Base-by-base conservation (phyloP, 2,329 filamentous ascomycete species). In the Cladosporium cucumerinum region DNA sequence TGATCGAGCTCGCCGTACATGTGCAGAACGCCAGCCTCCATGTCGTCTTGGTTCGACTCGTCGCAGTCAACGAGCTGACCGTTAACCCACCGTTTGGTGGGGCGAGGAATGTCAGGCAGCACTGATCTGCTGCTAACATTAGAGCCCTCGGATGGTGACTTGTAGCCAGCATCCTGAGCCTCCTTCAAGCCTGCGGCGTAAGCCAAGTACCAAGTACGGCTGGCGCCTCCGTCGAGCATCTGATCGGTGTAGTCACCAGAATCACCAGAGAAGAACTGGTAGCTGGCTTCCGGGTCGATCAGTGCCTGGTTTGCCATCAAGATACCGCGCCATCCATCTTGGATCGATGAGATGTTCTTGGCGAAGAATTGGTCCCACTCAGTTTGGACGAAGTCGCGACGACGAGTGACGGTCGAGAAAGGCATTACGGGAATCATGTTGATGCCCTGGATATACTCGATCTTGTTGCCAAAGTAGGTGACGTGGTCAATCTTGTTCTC, bases 401-500 rank as follows among this genome's bases (percentile, higher is more conserved):
- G 84, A 23, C 95, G 87, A 5, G 88, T 86, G 66, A 90, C 86
- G 5, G 88, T 82, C 1, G 89, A 89, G 63, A 85, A 82, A 2
- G 92, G 88, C 59, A 89, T 82, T 54, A 93, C 79, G 0, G 92
- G 92, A 32, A 94, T 82, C 90, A 95, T 94, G 79, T 95, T 90
- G 70, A 94, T 93, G 65, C 90, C 90, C 72, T 86, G 80, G 52
- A 72, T 68, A 60, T 71, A 76, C 60, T 78, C 75, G 23, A 72
- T 68, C 28, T 72, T 70, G 25, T 66, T 76, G 54, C 92, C 91
- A 72, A 97, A 97, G 79, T 92, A 97, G 0, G 94, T 97, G 3
- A 90, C 89, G 77, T 97, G 92, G 76, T 98, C 92, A 62, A 93
- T 85, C 79, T 98, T 98, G 81, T 97, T 97, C 79, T 98, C 94